A percentile compares a stretch with the other conserved stretches of the same genome.
These are phyloP conservation scores for Parsonsia alboflavescens DNA, from an alignment of 257 asterid genomes.

Conservation along the genomic window DNA sequence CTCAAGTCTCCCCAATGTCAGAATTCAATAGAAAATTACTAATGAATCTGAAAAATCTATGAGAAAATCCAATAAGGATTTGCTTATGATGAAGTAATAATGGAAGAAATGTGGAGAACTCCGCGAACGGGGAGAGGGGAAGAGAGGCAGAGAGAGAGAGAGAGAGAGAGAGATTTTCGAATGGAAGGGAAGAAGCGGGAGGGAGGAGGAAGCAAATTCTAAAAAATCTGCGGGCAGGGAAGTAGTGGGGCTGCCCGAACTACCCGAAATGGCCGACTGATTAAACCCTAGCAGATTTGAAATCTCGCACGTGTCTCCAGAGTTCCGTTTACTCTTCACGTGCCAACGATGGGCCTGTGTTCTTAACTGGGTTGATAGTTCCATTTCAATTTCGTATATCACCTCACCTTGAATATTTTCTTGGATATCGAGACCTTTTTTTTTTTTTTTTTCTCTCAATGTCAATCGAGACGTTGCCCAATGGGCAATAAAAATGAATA, in stretches of 20 bases:
- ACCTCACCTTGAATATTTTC: not conserved
- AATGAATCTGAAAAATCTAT: not conserved
- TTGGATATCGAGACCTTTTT: conserved; percentile 2
- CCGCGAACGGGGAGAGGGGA: conserved; percentile 3
- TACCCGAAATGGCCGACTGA: conserved; percentile 35
- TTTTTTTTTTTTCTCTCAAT: too few species aligned
- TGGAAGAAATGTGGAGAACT: not conserved
- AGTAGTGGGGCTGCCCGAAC: conserved; percentile 16
- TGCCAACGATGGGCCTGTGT: conserved; percentile 1
- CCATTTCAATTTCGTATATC: not conserved
- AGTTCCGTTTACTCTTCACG: not conserved
- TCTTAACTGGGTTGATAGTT: too few species aligned
- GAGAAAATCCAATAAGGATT: too few species aligned
- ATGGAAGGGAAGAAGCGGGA: conserved; percentile 61
- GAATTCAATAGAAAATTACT: not conserved
- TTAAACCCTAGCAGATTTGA: conserved; percentile 27
- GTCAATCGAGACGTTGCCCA: too few species aligned
- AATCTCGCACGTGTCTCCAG: conserved; percentile 13
- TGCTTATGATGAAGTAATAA: not conserved
- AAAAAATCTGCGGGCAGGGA: conserved; percentile 30
- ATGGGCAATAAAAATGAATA: too few species aligned
- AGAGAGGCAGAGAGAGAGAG: conserved; percentile 4
- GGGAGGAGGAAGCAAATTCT: conserved; percentile 15
- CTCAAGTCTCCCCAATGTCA: not conserved
- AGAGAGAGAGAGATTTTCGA: conserved; percentile 34